Evolutionary conservation across 2,329 filamentous ascomycete species (phyloP).

Genomic region (Ophiostoma australiae): DNA sequence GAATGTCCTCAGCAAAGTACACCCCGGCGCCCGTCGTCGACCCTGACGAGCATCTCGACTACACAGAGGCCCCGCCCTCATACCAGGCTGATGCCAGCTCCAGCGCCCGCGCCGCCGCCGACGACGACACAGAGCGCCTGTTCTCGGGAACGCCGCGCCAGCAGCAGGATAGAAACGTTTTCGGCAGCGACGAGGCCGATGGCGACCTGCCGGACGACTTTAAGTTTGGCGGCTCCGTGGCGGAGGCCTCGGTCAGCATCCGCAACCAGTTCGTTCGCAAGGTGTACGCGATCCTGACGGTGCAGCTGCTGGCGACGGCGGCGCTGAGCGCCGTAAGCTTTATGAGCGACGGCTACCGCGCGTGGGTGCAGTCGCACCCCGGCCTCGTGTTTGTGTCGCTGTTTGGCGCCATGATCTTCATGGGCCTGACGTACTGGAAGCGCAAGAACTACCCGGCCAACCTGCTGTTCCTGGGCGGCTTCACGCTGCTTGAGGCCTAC

Average conservation of each 20-base stretch:
- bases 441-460: slow-evolving; percentile 93
- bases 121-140: slow-evolving; percentile 51
- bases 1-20: slow-evolving; percentile 65
- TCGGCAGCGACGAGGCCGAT: slow-evolving; percentile 42
- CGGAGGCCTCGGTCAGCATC: slow-evolving; percentile 91
- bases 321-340: slow-evolving; percentile 79
- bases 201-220: slow-evolving; percentile 89
- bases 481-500: slow-evolving; percentile 91
- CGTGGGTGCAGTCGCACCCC: slow-evolving; percentile 79
- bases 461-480: slow-evolving; percentile 82
- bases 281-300: slow-evolving; percentile 96
- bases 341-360: slow-evolving; percentile 71
- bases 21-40: slow-evolving; percentile 78
- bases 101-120: slow-evolving; percentile 49
- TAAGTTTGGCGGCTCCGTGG: slow-evolving; percentile 94
- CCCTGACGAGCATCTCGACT: slow-evolving; percentile 63
- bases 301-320: slow-evolving; percentile 82
- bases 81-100: slow-evolving; percentile 54
- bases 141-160: slow-evolving; percentile 65
- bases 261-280: slow-evolving; percentile 96
- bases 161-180: slow-evolving; percentile 60
- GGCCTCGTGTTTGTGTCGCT: slow-evolving; percentile 84
- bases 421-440: slow-evolving; percentile 90
- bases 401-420: slow-evolving; percentile 75
- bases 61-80: slow-evolving; percentile 74